Evolutionary conservation across 441 rosid species (phyloP).

Genomic region (Brassica balearica): DNA sequence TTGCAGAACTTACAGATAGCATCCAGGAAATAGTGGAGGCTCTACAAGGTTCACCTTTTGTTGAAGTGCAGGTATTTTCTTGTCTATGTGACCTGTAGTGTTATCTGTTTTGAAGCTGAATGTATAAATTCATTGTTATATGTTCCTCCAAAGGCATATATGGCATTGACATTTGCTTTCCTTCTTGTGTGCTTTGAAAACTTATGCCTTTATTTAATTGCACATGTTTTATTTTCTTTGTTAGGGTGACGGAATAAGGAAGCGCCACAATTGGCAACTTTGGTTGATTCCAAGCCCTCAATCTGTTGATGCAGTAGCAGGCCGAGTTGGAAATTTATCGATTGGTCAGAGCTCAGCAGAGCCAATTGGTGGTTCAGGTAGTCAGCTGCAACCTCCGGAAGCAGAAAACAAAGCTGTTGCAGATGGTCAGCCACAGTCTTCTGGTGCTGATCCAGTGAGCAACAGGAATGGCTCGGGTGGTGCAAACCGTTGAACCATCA

Average conservation of each 20-base stretch:
- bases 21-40: conserved; percentile 71
- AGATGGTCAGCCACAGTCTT: conserved; percentile 42
- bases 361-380: conserved; percentile 41
- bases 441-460: conserved; percentile 25
- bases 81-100: background rate
- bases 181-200: conserved; percentile 14
- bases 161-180: background rate
- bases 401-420: conserved; percentile 44
- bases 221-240: conserved; percentile 16
- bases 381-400: conserved; percentile 41
- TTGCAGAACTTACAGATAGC: conserved; percentile 64
- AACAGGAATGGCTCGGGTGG: conserved; percentile 35
- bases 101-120: background rate
- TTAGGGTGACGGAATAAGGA: conserved; percentile 81
- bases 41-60: conserved; percentile 59
- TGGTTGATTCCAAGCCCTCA: conserved; percentile 62
- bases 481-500: conserved; percentile 40
- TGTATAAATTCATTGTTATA: background rate
- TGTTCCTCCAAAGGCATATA: conserved; percentile 2
- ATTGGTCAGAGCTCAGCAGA: conserved; percentile 49
- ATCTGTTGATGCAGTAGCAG: conserved; percentile 44
- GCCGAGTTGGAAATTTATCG: conserved; percentile 50
- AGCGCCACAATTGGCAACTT: conserved; percentile 61
- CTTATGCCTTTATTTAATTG: conserved; percentile 10
- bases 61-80: conserved; percentile 78